Base-by-base conservation (phyloP, 1,284 basidiomycete species). In the Leccinum griseonigrum region DNA sequence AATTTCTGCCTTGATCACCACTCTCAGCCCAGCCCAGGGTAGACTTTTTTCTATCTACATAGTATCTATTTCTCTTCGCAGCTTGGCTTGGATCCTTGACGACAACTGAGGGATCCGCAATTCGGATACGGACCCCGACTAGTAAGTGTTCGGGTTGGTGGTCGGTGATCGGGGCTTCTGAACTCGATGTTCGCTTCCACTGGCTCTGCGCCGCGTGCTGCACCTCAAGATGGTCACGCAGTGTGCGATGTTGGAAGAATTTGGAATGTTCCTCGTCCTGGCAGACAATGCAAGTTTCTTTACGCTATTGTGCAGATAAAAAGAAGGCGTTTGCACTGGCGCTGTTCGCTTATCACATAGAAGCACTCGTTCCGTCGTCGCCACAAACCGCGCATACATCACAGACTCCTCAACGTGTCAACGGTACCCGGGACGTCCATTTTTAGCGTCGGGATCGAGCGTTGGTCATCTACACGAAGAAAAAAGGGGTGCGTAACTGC, bases 391-490 rank as follows among this genome's bases (percentile, higher is more conserved):
- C 83, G 18, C 82, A 85, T 68, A 84, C 85, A 8, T 83, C 85
- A 0, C 86, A 89, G 64, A 86, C 86, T 2, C 94, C 95, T 0
- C 93, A 97, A 71, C 92, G 94, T 67, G 81, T 98, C 36, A 94
- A 91, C 70, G 90, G 92, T 9, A 88, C 87, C 67, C 88, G 92
- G 69, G 96, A 97, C 68, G 95, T 98, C 8, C 87, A 92, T 63
- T 98, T 97, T 99, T 79, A 91, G 88, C 60, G 92, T 97, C 26
- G 97, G 97, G 22, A 88, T 31, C 84, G 94, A 13, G 97, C 95
- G 0, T 79, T 97, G 22, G 90, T 99, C 8, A 89, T 97, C 59
- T 98, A 95, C 76, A 96, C 96, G 88, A 97, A 95, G 82, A 93
- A 91, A 78, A 95, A 91, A 78, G 93, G 94, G 62, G 93, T 95